A percentile compares a stretch with the other conserved stretches of the same genome.
phyloP scores from a whole-genome alignment of 768 basidiomycete species.

The Hirschioporus abietinus region DNA sequence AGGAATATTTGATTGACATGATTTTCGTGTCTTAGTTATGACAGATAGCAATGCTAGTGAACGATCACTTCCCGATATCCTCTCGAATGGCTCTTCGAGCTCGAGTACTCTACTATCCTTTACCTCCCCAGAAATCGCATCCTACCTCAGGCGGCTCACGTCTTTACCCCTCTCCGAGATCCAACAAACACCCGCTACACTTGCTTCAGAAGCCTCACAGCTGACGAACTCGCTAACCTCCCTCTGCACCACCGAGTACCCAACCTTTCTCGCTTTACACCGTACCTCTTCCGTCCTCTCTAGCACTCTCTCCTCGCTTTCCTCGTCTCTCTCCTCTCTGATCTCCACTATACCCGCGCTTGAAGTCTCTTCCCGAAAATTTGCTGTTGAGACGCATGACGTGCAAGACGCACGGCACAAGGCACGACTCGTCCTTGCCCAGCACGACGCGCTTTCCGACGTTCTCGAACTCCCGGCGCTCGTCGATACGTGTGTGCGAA shows the following conservation, averaged over 20 bases:
- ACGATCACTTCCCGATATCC: neutral
- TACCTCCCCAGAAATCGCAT: slow-evolving; percentile 11
- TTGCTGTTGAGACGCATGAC: slow-evolving; percentile 58
- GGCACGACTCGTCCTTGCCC: slow-evolving; percentile 83
- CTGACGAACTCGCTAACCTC: slow-evolving; percentile 86
- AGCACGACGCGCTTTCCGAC: slow-evolving; percentile 90
- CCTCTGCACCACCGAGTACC: slow-evolving; percentile 86
- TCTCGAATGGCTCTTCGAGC: neutral
- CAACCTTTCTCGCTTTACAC: slow-evolving; percentile 88
- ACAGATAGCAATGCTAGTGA: too few species aligned
- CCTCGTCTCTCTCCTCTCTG: slow-evolving; percentile 65
- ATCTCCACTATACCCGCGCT: slow-evolving; percentile 70
- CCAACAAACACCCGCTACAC: slow-evolving; percentile 64
- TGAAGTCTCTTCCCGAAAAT: slow-evolving; percentile 65
- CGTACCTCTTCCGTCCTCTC: slow-evolving; percentile 69
- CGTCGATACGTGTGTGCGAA: slow-evolving; percentile 89
- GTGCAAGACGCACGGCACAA: slow-evolving; percentile 72
- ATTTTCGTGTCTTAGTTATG: too few species aligned
- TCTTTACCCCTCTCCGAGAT: slow-evolving; percentile 63
- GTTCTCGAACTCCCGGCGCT: slow-evolving; percentile 86
- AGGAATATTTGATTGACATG: too few species aligned
- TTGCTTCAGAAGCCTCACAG: slow-evolving; percentile 81
- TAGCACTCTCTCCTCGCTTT: slow-evolving; percentile 67
- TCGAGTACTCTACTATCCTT: neutral
- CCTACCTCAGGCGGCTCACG: slow-evolving; percentile 63